Conservation (phyloP, 2,329 filamentous ascomycete genomes). For the Ceratocystis cacaofunesta region DNA sequence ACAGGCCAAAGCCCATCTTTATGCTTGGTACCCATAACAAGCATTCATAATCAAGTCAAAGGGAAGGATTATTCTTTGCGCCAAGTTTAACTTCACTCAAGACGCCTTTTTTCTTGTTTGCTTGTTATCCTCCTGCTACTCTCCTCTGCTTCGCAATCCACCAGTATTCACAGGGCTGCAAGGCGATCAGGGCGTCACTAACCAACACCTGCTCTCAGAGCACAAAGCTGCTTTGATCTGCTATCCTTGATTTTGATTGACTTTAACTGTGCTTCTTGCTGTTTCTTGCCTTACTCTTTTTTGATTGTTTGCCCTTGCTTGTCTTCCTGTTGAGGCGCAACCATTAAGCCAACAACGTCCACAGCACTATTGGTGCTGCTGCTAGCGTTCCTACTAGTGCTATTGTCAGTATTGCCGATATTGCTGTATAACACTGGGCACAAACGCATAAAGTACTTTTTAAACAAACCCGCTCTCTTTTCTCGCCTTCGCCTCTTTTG, state of each 20-base stretch:
- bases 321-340: no score
- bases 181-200: not conserved
- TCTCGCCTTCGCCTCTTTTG: not conserved
- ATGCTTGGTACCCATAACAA: not conserved
- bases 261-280: no score
- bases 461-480: not conserved
- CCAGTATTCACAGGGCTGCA: not conserved
- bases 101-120: not conserved
- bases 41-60: not conserved
- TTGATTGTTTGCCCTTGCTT: no score
- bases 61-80: not conserved
- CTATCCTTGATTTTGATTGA: no score
- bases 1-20: not conserved
- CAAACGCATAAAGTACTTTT: no score
- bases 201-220: not conserved
- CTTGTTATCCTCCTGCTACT: not conserved
- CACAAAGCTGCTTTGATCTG: not conserved
- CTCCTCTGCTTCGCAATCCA: not conserved
- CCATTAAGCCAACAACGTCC: not conserved
- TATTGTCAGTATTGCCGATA: not conserved
- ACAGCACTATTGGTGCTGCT: not conserved
- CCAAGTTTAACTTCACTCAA: not conserved
- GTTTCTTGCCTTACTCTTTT: no score
- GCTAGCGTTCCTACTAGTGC: not conserved
- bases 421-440: not conserved